These are phyloP conservation scores for Mrakiaceae sp. DNA, from an alignment of 1,284 basidiomycete genomes.

Conservation along the genomic window DNA sequence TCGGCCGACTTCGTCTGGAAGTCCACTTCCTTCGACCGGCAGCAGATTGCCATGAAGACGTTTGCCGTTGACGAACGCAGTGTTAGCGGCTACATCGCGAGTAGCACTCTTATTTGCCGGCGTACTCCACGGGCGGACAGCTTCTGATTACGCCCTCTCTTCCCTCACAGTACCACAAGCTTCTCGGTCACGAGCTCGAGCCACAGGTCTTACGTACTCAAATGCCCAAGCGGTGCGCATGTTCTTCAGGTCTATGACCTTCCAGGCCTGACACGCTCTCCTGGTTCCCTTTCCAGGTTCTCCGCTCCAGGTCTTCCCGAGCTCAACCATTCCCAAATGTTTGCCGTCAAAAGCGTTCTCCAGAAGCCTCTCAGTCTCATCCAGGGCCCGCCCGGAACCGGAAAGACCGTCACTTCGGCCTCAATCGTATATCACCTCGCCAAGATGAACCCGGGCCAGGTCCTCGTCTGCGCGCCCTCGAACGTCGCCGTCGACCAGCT, in stretches of 20 bases:
- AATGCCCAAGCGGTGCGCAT: constrained; percentile 68
- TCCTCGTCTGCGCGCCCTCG: constrained; percentile 95
- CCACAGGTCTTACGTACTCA: constrained; percentile 62
- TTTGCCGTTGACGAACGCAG: constrained; percentile 99
- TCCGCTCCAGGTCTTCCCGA: constrained; percentile 95
- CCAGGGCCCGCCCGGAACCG: constrained; percentile 89
- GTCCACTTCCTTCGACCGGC: constrained; percentile 95
- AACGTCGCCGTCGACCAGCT: constrained; percentile 99
- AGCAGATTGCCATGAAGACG: constrained; percentile 99
- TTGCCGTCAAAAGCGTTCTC: constrained; percentile 94
- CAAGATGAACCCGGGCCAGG: constrained; percentile 99
- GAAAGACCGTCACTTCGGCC: constrained; percentile 99
- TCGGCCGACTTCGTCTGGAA: constrained; percentile 99
- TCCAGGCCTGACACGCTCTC: background rate
- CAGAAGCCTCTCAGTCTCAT: constrained; percentile 98
- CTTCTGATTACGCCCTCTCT: background rate
- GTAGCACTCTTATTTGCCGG: constrained; percentile 26
- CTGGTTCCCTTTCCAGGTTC: constrained; percentile 43
- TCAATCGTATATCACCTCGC: constrained; percentile 98
- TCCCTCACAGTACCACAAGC: constrained; percentile 74
- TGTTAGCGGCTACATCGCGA: constrained; percentile 92
- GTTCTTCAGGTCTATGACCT: too few relatives aligned
- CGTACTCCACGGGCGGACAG: background rate
- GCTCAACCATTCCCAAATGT: constrained; percentile 98
- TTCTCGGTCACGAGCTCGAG: constrained; percentile 90